Base-by-base conservation (phyloP, 352 stramenopile genomes). In the Globisporangium uncinulatum region DNA sequence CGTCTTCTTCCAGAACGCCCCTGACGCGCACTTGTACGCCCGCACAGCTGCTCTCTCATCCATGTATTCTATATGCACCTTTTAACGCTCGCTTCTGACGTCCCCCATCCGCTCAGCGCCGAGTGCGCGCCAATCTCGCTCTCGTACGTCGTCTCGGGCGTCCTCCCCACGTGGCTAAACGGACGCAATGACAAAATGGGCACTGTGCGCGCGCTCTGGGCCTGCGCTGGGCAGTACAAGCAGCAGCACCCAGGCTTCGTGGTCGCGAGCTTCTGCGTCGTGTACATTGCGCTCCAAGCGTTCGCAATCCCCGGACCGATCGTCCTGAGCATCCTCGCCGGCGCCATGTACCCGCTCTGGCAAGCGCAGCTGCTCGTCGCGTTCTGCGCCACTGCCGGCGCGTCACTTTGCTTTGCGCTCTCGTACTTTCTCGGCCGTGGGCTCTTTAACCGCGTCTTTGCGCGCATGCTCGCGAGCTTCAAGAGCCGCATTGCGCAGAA, bases 271-370 rank as follows among this genome's bases (percentile, higher is more conserved):
- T 94, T 92, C 59, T 91, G 78, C 57, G 67, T 94, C 61, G 83
- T 93, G 36, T 96, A 96, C 70, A 87, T 96, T 50, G 51, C 75
- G 36, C 61, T 96, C 44, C 86, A 96, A 70, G 89, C 86, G 6
- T 96, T 94, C 70, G 86, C 86, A 14, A 95, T 96, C 52, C 86
- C 86, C 0, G 86, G 86, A 6, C 84, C 86, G 32, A 92, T 96
- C 56, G 81, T 93, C 36, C 60, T 96, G 19, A 94, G 84, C 62
- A 92, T 96, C 36, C 63, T 96, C 19, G 87, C 86, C 13, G 86
- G 86, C n/a, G 83, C 86, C 8, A 90, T 96, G 67, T 96, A 94
- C 54, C 81, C 83, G 60, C 89, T 92, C 63, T 58, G 79, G 36
- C 63, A 90, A 34, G 86, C 84, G 43, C 82, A 94, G 57, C 53